Evolutionary conservation across 495 filamentous ascomycete genomes (phyloP).

Genomic region (Penicillium waksmanii): DNA sequence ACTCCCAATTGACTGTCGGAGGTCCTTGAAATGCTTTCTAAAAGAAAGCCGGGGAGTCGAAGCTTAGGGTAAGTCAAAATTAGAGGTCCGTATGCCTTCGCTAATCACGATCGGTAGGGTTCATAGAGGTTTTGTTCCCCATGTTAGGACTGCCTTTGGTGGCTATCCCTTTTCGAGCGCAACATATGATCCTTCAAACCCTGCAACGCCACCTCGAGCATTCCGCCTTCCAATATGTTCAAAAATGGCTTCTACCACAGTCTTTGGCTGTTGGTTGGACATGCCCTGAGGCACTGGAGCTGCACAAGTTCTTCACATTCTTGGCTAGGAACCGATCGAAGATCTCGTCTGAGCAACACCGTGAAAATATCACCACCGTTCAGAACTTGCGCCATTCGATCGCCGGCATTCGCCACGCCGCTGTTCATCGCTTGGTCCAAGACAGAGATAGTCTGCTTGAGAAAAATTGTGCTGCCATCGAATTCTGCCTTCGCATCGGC

Average conservation of each 20-base stretch:
- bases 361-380: neutral
- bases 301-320: conserved; percentile 3
- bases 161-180: neutral
- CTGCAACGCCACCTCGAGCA: conserved; percentile 1
- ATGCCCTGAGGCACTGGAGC: neutral
- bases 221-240: conserved; percentile 2
- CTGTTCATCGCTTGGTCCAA: conserved; percentile 7
- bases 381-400: conserved; percentile 4
- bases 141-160: neutral
- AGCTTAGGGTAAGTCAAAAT: no score
- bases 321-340: neutral
- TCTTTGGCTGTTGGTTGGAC: conserved; percentile 1
- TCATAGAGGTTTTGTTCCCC: no score
- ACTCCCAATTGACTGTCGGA: no score
- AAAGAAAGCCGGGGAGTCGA: no score
- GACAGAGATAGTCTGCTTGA: conserved; percentile 6
- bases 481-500: conserved; percentile 4
- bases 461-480: neutral
- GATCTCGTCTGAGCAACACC: neutral
- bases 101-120: no score
- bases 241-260: neutral
- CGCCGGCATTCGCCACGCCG: conserved; percentile 9
- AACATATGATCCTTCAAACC: neutral
- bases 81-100: no score
- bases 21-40: no score